Evolutionary conservation across 176 grass and related monocot genomes (phyloP).

Genomic region (Hyparrhenia diplandra): DNA sequence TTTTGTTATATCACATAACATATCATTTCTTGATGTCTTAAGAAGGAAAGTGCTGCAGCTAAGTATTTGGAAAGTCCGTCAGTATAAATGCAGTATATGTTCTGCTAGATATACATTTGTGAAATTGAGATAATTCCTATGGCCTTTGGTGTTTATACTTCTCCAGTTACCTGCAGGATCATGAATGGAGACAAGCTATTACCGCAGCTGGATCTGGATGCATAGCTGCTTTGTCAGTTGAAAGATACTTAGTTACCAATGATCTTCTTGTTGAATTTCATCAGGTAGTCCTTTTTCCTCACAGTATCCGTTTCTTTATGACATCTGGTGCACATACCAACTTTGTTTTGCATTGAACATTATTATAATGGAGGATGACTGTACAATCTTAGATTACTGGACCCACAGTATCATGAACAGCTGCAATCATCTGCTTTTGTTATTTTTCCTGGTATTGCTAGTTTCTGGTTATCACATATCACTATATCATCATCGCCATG

Average conservation of each 20-base stretch:
- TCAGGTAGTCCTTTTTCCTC: slow-evolving; percentile 45
- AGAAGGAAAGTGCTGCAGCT: not conserved
- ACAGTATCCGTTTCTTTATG: not conserved
- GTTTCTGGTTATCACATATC: not conserved
- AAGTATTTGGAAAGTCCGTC: not conserved
- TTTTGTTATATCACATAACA: not conserved
- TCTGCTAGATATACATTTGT: not conserved
- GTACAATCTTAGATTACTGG: slow-evolving; percentile 4
- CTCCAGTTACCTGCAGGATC: slow-evolving; percentile 52
- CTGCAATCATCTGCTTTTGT: not conserved
- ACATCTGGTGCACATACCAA: not conserved
- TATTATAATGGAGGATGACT: slow-evolving; percentile 2
- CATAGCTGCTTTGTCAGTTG: slow-evolving; percentile 90
- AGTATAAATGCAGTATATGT: not conserved
- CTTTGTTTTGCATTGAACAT: not conserved
- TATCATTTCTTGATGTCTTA: not conserved
- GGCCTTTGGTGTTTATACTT: slow-evolving; percentile 10
- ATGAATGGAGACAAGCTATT: slow-evolving; percentile 97
- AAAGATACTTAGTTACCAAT: slow-evolving; percentile 90
- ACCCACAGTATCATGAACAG: not conserved
- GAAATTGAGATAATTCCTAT: slow-evolving; percentile 9
- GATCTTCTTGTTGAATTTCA: slow-evolving; percentile 98
- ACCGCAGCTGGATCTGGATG: slow-evolving; percentile 99
- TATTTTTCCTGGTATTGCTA: not conserved
- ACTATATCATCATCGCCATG: not conserved